phyloP scores from a whole-genome alignment of 2,329 filamentous ascomycete species.

The Stemphylium vesicarium region DNA sequence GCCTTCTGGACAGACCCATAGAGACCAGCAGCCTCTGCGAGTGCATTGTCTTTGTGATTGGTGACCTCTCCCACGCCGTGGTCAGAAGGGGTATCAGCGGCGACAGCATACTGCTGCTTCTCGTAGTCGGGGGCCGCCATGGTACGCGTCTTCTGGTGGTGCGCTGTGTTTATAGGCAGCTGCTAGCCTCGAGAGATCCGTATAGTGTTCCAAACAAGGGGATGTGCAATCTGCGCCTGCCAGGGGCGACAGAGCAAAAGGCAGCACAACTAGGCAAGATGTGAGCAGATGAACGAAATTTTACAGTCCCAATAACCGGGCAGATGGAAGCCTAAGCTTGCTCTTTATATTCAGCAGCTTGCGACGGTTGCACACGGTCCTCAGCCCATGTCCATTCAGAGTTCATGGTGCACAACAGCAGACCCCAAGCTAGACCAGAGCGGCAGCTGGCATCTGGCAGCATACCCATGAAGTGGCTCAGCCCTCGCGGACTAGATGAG shows the following conservation, averaged over 20 bases:
- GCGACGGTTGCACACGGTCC: conserved; percentile 20
- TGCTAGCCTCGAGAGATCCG: not conserved
- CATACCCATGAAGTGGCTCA: conserved; percentile 23
- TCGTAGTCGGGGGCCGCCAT: conserved; percentile 36
- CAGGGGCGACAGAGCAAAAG: not conserved
- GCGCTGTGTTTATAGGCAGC: not conserved
- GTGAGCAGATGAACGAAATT: conserved; percentile 26
- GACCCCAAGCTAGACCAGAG: conserved; percentile 14
- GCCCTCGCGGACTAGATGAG: conserved; percentile 20
- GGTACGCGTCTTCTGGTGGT: not conserved
- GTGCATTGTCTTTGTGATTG: conserved; percentile 29
- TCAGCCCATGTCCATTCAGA: conserved; percentile 10
- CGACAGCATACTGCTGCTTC: conserved; percentile 36
- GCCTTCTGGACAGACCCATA: conserved; percentile 60
- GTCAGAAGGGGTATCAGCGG: conserved; percentile 14
- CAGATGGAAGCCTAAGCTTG: conserved; percentile 25
- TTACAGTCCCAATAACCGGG: conserved; percentile 18
- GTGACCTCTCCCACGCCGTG: conserved; percentile 36
- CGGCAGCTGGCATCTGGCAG: conserved; percentile 11
- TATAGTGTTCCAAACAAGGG: not conserved
- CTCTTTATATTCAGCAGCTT: conserved; percentile 33
- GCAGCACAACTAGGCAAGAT: conserved; percentile 18
- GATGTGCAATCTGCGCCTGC: not conserved
- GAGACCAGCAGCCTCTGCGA: conserved; percentile 58
- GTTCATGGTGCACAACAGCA: not conserved